Base-by-base conservation (phyloP, 371 early-diverging fungal species). In the Blakeslea trispora region DNA sequence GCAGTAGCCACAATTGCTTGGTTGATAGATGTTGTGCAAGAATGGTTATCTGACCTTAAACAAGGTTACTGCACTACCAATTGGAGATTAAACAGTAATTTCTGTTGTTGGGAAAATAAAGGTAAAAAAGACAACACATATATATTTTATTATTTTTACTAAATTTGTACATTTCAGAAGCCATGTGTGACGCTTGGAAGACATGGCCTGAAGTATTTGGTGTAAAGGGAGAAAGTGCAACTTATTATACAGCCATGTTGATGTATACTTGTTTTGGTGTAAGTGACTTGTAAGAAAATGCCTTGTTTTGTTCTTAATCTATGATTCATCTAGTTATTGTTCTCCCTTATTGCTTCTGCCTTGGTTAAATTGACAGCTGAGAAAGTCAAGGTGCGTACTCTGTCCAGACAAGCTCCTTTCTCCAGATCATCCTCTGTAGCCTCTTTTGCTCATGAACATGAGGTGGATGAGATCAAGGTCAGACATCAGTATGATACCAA, bases 101-200 rank as follows among this genome's bases (percentile, higher is more conserved):
- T 95, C 69, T 97, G 98, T 72, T 97, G 98, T 69, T 93, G 91
- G 94, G 87, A 71, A 22, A 63, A 68, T 37, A 67, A 75, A 68
- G 83, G 86, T 86, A 74, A 19, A 40, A 21, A 14, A 39, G 43
- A 45, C 34, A n/a, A n/a, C n/a, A n/a, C n/a, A n/a, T n/a, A n/a
- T n/a, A n/a, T 43, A 37, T 22, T 18, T 21, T 5, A 23, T 50
- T 15, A 21, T 11, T 39, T n/a, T 50, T 14, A 9, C 31, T 14
- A 28, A 43, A 48, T 34, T 21, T 11, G 11, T 32, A 15, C 14
- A 11, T 42, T 13, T 18, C 8, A 50, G 58, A 54, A 50, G 74
- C 56, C 11, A n/a, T 58, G 37, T 79, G 79, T 35, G 54, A 70
- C 17, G 74, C 60, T 13, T 79, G 79, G 79, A 58, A 45, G 45